Evolutionary conservation across 345 rosid genomes (phyloP), one percentile per base, ranked within the genome.

Genomic region (Acer negundo): DNA sequence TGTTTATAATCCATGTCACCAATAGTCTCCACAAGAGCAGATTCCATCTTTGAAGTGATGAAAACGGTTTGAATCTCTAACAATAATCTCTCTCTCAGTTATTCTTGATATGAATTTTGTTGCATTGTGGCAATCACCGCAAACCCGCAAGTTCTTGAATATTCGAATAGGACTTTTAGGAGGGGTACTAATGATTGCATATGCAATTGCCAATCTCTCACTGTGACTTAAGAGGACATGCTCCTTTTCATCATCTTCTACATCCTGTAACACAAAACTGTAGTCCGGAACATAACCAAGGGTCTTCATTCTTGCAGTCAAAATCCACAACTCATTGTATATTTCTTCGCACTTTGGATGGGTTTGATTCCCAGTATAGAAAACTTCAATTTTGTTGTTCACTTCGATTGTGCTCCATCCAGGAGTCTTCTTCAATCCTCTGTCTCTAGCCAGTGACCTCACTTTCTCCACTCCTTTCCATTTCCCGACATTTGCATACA

Each of bases 241-340:
- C 83, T 87, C 93, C 80, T 89, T 86, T 77, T 89, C 93, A 10
- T 89, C 93, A 1, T 89, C 91, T 70, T 89, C 93, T 1, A 89
- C 89, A 74, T 87, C 93, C 71, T 89, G 93, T 49, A 89, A 70
- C 71, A 89, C 91, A 69, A 77, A 89, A 51, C 88, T 85, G 61
- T 79, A 62, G 80, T 87, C 91, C 0, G 93, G 87, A 75, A 83
- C 80, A 77, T 87, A 87, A n/a, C 89, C 93, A 65, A 84, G 64
- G 77, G 70, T 83, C 83, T 86, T 89, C 80, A 89, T 80, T 83
- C 83, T 87, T 47, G 76, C 77, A 15, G 68, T 84, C 75, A 89
- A 73, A 9, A 56, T 69, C 67, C 86, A 83, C 73, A 86, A 78
- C 76, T 89, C 88, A 28, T 17, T 13, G 75, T 75, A 78, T 40